Base-by-base conservation (phyloP, 768 basidiomycete species). In the Coprinopsis strossmayeri region DNA sequence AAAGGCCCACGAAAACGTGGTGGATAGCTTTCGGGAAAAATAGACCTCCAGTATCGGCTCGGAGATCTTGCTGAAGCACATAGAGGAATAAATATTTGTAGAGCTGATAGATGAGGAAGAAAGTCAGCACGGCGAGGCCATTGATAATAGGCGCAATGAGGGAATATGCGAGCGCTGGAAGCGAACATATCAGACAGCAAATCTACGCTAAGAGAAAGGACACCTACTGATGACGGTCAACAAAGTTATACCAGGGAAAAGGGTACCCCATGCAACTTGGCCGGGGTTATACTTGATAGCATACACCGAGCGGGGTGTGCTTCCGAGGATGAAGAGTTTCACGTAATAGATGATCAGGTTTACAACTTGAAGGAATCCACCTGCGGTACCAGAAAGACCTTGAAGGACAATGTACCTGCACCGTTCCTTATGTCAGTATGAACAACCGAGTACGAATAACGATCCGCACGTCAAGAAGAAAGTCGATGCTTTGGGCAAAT, bases 21-120 rank as follows among this genome's bases (percentile, higher is more conserved):
- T 89, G 82, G 23, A 98, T 79, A 3, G 96, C 95, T 65, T 84
- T 89, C 20, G 94, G 94, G 76, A 92, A 98, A 74, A 96, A 98
- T 42, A 90, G 62, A 0, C 96, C 96, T 30, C 95, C 95, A 0
- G 92, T 95, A 48, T 96, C 93, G 43, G 69, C 69, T 3, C 74
- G 66, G 0, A 74, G 61, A 2, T 83, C 78, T 61, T 91, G 84
- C 48, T 88, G 82, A 57, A 80, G 79, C 52, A 79, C 81, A 72
- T 81, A 92, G 46, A 89, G 70, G 76, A 89, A 92, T 25, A 90
- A 78, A 57, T 91, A 92, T 64, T 89, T 91, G 77, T 88, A 91
- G 28, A 91, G 66, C 51, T 81, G 69, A 64, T 87, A 94, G 67
- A 91, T 88, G 37, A 84, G 64, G 64, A 87, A 82, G 73, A 98